A percentile compares a stretch with the other conserved stretches of the same genome.
Conservation (phyloP, 495 filamentous ascomycete species). For the Tetracladium marchalianum region DNA sequence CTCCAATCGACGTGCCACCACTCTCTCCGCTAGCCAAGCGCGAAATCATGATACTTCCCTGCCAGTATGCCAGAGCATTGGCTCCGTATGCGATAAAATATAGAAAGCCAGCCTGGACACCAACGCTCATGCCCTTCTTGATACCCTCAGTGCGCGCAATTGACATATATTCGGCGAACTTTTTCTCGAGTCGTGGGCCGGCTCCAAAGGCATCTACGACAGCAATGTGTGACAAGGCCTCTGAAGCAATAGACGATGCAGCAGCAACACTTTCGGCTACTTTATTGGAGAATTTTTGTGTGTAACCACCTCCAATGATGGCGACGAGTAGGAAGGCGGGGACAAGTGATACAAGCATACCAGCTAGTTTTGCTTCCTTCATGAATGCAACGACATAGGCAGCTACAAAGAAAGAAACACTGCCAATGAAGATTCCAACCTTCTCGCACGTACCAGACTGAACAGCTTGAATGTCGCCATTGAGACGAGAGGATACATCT, state of each 20-base stretch:
- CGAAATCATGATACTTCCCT: conserved; percentile 45
- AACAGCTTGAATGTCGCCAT: conserved; percentile 48
- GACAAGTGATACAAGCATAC: conserved; percentile 46
- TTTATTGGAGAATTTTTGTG: conserved; percentile 45
- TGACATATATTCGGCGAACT: conserved; percentile 40
- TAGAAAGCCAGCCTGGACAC: conserved; percentile 47
- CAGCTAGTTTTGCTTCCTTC: conserved; percentile 41
- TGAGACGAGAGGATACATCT: conserved; percentile 52
- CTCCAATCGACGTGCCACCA: conserved; percentile 41
- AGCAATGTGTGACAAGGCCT: conserved; percentile 33
- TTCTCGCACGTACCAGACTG: conserved; percentile 57
- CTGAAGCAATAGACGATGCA: conserved; percentile 37
- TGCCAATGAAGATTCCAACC: conserved; percentile 48
- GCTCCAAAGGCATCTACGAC: conserved; percentile 42
- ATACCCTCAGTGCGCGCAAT: conserved; percentile 37
- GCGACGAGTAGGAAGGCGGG: conserved; percentile 60
- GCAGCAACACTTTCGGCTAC: conserved; percentile 40
- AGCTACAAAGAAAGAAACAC: conserved; percentile 49
- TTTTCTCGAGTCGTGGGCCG: conserved; percentile 36
- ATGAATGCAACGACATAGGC: conserved; percentile 57
- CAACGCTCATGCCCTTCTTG: conserved; percentile 48
- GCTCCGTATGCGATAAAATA: conserved; percentile 59
- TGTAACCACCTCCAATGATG: conserved; percentile 47
- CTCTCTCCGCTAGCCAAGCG: conserved; percentile 28
- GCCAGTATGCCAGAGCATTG: conserved; percentile 57